Evolutionary conservation across 768 basidiomycete species (phyloP), one percentile per base, ranked within the genome.

Genomic region (Russula olivacea): DNA sequence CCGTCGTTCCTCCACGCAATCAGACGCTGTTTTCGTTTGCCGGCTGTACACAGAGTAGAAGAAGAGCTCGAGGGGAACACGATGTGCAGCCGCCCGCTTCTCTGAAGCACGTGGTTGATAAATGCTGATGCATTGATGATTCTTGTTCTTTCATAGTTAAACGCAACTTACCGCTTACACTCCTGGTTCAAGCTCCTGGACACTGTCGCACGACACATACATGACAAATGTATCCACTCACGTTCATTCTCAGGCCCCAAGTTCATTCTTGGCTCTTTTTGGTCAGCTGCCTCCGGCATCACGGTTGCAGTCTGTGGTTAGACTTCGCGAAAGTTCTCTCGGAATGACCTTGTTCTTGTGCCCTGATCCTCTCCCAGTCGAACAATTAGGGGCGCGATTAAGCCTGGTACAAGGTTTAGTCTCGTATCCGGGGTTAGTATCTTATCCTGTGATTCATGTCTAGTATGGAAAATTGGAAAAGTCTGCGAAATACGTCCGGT

Each of bases 401-500:
- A 48, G 47, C 36, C 40, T 66, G 17, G 32, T 66, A 19, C 65
- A 59, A 50, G 62, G 53, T 49, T 63, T 64, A 40, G 51, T 59
- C 0, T 15, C 30, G 36, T 66, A 65, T 32, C 65, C 62, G 3
- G 58, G 65, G 47, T 3, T n/a, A n/a, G n/a, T 66, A 25, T 64
- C 65, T 9, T 66, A n/a, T n/a, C n/a, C n/a, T n/a, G n/a, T n/a
- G n/a, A n/a, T n/a, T n/a, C n/a, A 64, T 58, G 61, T 66, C 19
- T n/a, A n/a, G n/a, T 66, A 66, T 47, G 61, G 65, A 40, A 64
- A 63, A 40, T 21, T 66, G 53, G 65, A 66, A 59, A 66, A 62
- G 40, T 66, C 65, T n/a, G 47, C 62, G 50, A 56, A 64, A 64
- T 66, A 66, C 36, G 65, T 66, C 36, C 62, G 58, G 65, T 66